phyloP scores from a whole-genome alignment of 352 stramenopile species.

The Globisporangium radiosum region DNA sequence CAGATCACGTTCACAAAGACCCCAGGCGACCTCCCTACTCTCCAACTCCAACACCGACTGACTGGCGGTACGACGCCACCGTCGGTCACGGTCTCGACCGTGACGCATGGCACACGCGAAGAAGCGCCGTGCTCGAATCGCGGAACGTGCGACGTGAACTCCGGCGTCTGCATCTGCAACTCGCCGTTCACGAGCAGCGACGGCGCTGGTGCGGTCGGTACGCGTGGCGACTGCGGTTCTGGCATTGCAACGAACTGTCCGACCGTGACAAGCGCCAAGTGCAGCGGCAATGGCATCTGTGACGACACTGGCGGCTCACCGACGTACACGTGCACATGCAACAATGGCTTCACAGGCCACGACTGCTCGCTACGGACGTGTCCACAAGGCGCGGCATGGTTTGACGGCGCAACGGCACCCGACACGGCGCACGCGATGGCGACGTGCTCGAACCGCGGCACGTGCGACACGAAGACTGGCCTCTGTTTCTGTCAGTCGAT shows the following conservation, averaged over 20 bases:
- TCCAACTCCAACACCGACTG: conserved; percentile 46
- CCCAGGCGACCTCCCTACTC: conserved; percentile 37
- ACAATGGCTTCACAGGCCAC: conserved; percentile 42
- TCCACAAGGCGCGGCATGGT: conserved; percentile 50
- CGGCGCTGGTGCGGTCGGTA: conserved; percentile 29
- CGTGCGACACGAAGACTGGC: conserved; percentile 44
- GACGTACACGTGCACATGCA: conserved; percentile 52
- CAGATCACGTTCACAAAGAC: conserved; percentile 73
- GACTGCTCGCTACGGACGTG: conserved; percentile 56
- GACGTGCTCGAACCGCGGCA: conserved; percentile 48
- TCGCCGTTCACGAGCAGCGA: conserved; percentile 55
- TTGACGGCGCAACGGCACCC: conserved; percentile 45
- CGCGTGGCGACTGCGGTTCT: conserved; percentile 43
- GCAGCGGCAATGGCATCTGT: conserved; percentile 46
- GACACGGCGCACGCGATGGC: conserved; percentile 44
- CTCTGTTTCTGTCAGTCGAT: conserved; percentile 53
- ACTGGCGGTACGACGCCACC: conserved; percentile 13
- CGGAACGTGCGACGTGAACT: conserved; percentile 48
- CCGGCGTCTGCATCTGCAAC: conserved; percentile 65
- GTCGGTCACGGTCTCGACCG: conserved; percentile 11
- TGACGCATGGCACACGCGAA: conserved; percentile 37
- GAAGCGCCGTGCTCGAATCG: conserved; percentile 83
- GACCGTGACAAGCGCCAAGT: conserved; percentile 22
- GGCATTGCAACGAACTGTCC: conserved; percentile 28
- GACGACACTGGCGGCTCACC: conserved; percentile 16